Evolutionary conservation across 352 stramenopile genomes (phyloP), one percentile per base, ranked within the genome.

Genomic region (Peronospora belbahrii): DNA sequence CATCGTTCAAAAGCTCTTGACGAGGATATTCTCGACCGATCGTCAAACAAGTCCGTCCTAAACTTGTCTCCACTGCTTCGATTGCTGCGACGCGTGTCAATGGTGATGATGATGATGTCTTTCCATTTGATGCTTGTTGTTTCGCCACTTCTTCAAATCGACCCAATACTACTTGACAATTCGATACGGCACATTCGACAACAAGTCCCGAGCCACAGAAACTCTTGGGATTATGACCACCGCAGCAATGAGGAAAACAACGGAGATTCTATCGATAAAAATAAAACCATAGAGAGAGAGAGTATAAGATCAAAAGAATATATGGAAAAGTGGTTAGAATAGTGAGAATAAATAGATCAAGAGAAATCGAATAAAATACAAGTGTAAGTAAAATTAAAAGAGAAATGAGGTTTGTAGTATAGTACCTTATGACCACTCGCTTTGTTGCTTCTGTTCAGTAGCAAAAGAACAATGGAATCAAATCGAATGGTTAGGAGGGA

Each of bases 161-260:
- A 0, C 76, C 76, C 14, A 88, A 60, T 30, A 85, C 74, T 42
- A 87, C 32, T 43, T 84, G 62, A 47, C 74, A 79, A 33, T 67
- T 70, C 35, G 67, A 40, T 42, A 78, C 22, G 35, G 67, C 67
- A 37, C 70, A 83, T 52, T 91, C 74, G n/a, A 88, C 68, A 2
- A 85, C 63, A 28, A 91, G 70, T 1, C 80, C 80, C 0, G 80
- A 83, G 35, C 80, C 80, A 37, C 80, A 91, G 44, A 91, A 91
- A 45, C 76, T 91, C 62, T 88, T 91, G 20, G 77, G 78, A 48
- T 88, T 88, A 57, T 91, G 80, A 0, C 80, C 80, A 3, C 75
- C 71, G 38, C 80, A 91, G 56, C 80, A 91, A 46, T 91, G 80
- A 9, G 80, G 80, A 61, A 91, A 91, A 47, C 80, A 91, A 2